A percentile compares a stretch with the other conserved stretches of the same genome.
Evolutionary conservation across 2,329 filamentous ascomycete genomes (phyloP).

Genomic region (Diaporthe sp.): DNA sequence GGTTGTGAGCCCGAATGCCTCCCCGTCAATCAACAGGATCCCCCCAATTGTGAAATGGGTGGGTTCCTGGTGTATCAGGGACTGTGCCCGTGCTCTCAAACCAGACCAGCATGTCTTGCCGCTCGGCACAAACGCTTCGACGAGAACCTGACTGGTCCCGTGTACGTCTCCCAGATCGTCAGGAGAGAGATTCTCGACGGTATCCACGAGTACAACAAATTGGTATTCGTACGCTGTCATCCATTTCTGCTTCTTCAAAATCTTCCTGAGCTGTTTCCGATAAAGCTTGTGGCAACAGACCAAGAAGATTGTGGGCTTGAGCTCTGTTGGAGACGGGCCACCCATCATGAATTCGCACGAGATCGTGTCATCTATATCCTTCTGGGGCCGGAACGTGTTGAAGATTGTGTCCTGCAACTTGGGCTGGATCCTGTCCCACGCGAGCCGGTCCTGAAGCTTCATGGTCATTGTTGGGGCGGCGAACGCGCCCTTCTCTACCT

Average conservation of each 20-base stretch:
- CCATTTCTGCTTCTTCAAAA: not conserved
- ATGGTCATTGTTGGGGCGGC: not conserved
- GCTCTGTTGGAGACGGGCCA: not conserved
- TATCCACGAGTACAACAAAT: not conserved
- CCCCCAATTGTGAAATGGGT: not conserved
- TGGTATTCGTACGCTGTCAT: not conserved
- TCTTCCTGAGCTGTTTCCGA: not conserved
- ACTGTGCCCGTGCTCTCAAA: not conserved
- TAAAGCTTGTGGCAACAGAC: not conserved
- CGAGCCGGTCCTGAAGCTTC: not conserved
- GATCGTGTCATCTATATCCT: not conserved
- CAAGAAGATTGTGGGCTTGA: not conserved
- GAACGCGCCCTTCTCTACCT: not conserved
- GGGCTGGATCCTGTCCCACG: not conserved
- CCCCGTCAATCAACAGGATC: not conserved
- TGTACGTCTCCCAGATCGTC: not conserved
- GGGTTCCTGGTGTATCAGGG: not conserved
- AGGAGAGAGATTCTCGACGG: not conserved
- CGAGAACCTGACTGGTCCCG: not conserved
- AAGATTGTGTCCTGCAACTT: not conserved
- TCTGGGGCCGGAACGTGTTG: not conserved
- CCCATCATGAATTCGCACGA: conserved; percentile 9
- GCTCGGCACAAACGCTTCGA: not conserved
- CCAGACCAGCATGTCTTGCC: not conserved
- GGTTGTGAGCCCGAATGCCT: not conserved